Conservation (phyloP, 2,329 filamentous ascomycete species). For the Mycocentrospora acerina region DNA sequence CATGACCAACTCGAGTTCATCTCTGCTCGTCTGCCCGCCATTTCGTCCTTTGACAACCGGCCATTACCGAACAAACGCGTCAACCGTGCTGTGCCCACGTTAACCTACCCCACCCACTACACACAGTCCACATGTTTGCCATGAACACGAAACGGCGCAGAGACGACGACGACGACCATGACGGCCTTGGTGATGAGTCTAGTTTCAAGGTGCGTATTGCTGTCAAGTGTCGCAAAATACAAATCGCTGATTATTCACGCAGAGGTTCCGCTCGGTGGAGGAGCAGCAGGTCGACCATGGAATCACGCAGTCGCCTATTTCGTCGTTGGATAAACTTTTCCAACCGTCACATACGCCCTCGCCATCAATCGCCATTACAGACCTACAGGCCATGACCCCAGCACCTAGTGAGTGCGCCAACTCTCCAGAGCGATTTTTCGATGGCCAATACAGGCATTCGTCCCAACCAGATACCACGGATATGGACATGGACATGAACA, state of each 20-base stretch:
- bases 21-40: neutral
- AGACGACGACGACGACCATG: constrained; percentile 38
- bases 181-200: constrained; percentile 33
- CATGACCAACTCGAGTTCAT: constrained; percentile 14
- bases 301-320: constrained; percentile 16
- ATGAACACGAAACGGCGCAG: constrained; percentile 34
- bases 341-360: constrained; percentile 28
- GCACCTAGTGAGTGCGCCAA: constrained; percentile 26
- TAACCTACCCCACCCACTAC: constrained; percentile 16
- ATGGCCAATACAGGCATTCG: constrained; percentile 20
- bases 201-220: constrained; percentile 31
- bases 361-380: constrained; percentile 26
- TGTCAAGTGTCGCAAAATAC: neutral
- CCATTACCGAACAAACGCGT: no score
- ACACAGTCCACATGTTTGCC: constrained; percentile 27
- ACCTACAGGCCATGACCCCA: constrained; percentile 33
- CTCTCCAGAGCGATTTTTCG: constrained; percentile 28
- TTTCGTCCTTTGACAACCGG: constrained; percentile 7
- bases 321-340: constrained; percentile 21
- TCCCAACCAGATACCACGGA: constrained; percentile 23
- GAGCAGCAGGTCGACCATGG: constrained; percentile 17
- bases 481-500: constrained; percentile 36
- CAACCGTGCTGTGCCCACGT: no score
- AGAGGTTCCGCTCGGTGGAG: no score
- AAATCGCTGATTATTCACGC: no score